Base-by-base conservation (phyloP, 1,284 basidiomycete genomes). In the Somion occarium region DNA sequence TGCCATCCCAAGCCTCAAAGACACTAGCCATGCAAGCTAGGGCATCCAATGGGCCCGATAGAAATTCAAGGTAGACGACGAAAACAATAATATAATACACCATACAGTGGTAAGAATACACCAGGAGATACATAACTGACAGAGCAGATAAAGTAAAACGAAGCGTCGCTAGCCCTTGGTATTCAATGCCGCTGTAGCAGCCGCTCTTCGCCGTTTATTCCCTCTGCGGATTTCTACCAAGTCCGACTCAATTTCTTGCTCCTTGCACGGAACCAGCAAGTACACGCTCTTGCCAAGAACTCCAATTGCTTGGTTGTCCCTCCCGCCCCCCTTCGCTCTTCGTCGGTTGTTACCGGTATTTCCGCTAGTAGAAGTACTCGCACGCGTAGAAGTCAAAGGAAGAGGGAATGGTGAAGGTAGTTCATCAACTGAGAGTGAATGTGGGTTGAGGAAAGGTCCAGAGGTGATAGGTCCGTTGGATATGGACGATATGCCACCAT, bases 321-420 rank as follows among this genome's bases (percentile, higher is more conserved):
- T 70, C 9, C 77, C 79, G 44, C 74, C 76, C 0, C 80, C 79
- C 57, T 85, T 85, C 13, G 77, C 73, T 53, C 82, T 70, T 51
- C 83, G 66, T 9, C 74, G 70, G 2, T 59, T 70, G 1, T 70
- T 73, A 3, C 68, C 67, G 2, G 64, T 59, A 1, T 67, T 67
- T 63, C 64, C 44, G 65, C 52, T 69, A 67, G 64, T 15, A 61
- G 55, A 26, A 64, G 67, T 15, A 78, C 73, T 60, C 0, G 57
- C 37, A 25, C 64, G 59, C 18, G 60, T 59, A n/a, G 64, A 61
- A 2, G 84, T 86, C 19, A 91, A 76, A 2, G 88, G 80, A 13
- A 91, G 73, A 0, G 88, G 85, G 71, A 90, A 91, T 2, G 86
- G 85, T 0, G 88, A 90, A 1, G 87, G 85, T 24, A 91, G 76